Percentiles rank a stretch among this genome's conserved stretches.
Conservation (phyloP, 805 yeast species). For the Metschnikowia koreensis region DNA sequence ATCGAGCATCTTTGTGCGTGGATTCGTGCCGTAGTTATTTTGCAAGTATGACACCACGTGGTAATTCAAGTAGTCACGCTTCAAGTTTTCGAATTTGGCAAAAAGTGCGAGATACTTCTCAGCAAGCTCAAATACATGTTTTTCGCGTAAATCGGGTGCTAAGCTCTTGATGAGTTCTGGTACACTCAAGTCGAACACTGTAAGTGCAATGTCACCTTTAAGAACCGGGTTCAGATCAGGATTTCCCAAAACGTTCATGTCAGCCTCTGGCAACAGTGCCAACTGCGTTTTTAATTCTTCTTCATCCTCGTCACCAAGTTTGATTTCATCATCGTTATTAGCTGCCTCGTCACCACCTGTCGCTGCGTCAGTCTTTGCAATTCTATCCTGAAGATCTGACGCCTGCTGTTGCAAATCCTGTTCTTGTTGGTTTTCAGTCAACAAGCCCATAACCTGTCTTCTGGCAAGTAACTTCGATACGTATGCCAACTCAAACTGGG, state of each 20-base stretch:
- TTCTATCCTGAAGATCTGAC: conserved; percentile 15
- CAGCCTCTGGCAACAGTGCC: conserved; percentile 80
- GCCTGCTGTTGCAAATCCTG: conserved; percentile 41
- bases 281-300: conserved; percentile 58
- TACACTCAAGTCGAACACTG: conserved; percentile 37
- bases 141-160: conserved; percentile 30
- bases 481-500: conserved; percentile 83
- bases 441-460: conserved; percentile 75
- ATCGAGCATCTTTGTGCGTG: conserved; percentile 49
- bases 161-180: conserved; percentile 29
- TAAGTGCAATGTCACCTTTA: conserved; percentile 52
- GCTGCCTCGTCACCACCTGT: conserved; percentile 14
- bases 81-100: conserved; percentile 67
- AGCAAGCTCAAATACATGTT: conserved; percentile 40
- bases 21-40: conserved; percentile 36
- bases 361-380: conserved; percentile 25
- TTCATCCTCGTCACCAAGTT: conserved; percentile 40
- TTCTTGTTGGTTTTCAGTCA: conserved; percentile 68
- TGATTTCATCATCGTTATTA: conserved; percentile 39
- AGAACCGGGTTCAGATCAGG: conserved; percentile 76
- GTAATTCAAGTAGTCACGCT: conserved; percentile 61
- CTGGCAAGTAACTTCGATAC: conserved; percentile 80
- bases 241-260: conserved; percentile 78
- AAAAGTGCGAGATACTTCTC: conserved; percentile 52
- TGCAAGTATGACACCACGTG: conserved; percentile 61